phyloP scores from a whole-genome alignment of 805 yeast species.

The Candida loeiensis region DNA sequence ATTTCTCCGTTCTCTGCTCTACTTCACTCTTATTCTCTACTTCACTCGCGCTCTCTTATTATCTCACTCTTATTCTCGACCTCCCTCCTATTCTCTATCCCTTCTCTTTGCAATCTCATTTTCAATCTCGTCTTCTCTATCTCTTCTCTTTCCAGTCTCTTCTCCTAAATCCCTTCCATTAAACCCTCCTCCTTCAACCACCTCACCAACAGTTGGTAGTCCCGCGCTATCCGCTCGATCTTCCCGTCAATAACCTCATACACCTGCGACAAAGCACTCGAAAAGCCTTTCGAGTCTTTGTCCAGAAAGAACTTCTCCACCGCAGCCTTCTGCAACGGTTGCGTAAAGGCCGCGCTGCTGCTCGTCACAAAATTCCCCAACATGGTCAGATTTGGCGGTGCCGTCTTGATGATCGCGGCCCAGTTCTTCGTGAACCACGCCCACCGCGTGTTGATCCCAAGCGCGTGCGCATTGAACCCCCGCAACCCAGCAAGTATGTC shows the following conservation, averaged over 20 bases:
- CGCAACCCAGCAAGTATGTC: slow-evolving; percentile 75
- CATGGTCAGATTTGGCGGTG: slow-evolving; percentile 82
- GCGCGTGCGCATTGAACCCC: slow-evolving; percentile 59
- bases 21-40: too few species aligned
- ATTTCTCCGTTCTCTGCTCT: too few species aligned
- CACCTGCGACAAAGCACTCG: slow-evolving; percentile 60
- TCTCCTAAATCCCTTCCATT: slow-evolving; percentile 24
- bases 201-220: slow-evolving; percentile 39
- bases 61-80: too few species aligned
- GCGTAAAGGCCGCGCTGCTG: slow-evolving; percentile 59
- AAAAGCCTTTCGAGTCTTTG: slow-evolving; percentile 59
- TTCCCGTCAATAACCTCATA: slow-evolving; percentile 57
- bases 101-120: too few species aligned
- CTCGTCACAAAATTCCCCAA: slow-evolving; percentile 68
- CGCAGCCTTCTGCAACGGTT: slow-evolving; percentile 47
- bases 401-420: slow-evolving; percentile 58
- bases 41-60: too few species aligned
- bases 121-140: slow-evolving; percentile 1
- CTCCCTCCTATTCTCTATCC: too few species aligned
- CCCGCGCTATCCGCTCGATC: slow-evolving; percentile 57
- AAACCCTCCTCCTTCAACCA: slow-evolving; percentile 47
- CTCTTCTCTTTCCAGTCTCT: slow-evolving; percentile 24
- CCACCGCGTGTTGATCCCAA: slow-evolving; percentile 71
- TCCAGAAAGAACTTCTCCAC: slow-evolving; percentile 48
- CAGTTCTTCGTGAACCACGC: slow-evolving; percentile 70